Evolutionary conservation across 331 rosid species (phyloP), one percentile per base, ranked within the genome.

Genomic region (Malus hybrid): DNA sequence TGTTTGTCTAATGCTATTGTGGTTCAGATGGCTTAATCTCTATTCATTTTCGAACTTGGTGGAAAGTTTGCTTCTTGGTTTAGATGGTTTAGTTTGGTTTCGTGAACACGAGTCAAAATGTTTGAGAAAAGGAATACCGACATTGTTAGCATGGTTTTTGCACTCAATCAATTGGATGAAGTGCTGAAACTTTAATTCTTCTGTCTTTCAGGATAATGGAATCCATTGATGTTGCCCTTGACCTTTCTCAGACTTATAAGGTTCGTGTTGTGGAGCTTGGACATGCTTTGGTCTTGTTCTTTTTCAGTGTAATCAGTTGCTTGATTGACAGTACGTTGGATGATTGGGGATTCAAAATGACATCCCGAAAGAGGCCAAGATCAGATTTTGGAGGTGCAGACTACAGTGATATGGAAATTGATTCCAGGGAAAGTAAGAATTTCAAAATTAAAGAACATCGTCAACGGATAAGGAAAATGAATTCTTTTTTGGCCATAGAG

Each of bases 281-380:
- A 57, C 93, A 87, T 68, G 85, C 80, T 5, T 82, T 83, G 56
- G 86, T 91, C 75, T 76, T 89, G 76, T 89, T 91, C 85, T 81
- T 89, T 67, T 83, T 80, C 79, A 79, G 72, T 75, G 64, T 85
- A 20, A 18, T 87, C 32, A 62, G 69, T 66, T 62, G 85, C 71
- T 75, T 89, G 83, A 86, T 91, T 67, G 97, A 89, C 77, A 77
- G 78, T 80, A 72, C 87, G 20, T 68, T 87, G 46, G 68, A 33
- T 61, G 97, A 91, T 71, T 91, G 90, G 91, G 93, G 86, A n/a
- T 78, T 80, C 59, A 84, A 73, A 22, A 75, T 65, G 80, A 73
- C 71, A 60, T 80, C 80, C 46, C 12, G 33, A 65, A 87, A 85
- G 66, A 71, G 69, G 33, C 81, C 88, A 36, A 69, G 82, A 81